Evolutionary conservation across 352 stramenopile species (phyloP), one percentile per base, ranked within the genome.

Genomic region (Albugo laibachii): DNA sequence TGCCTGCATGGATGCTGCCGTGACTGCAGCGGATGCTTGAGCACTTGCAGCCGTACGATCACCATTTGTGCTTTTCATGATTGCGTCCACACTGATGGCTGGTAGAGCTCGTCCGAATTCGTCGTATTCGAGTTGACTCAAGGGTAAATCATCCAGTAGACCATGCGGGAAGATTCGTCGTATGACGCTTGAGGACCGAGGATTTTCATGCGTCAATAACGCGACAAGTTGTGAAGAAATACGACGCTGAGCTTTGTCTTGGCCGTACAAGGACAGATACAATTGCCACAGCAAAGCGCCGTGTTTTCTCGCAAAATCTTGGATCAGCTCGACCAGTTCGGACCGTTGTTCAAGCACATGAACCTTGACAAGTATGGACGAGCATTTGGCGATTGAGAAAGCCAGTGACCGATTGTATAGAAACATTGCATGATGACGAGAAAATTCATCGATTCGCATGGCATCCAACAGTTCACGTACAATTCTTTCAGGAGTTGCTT

Each of bases 361-460:
- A 6, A 83, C 72, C 53, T 92, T 92, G 13, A 88, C 78, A 48
- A 92, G 57, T 47, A 88, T 83, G 8, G 78, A 87, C 16, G 78
- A 87, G 41, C 70, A 85, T 48, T 92, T 92, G 6, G 78, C 67
- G 13, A 87, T 75, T 24, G 72, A 82, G 52, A 92, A 88, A 48
- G 71, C 85, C 47, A 92, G 44, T 45, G 73, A 87, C n/a, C 78
- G 69, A 21, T 86, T 92, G 52, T 80, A 84, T 21, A 87, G 49
- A 52, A 92, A 92, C 14, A 92, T 50, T 27, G 75, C 75, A 52
- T 92, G 68, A 44, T 92, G 78, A 5, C 74, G 72, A 61, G 76
- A 83, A 55, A 92, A 92, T 27, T 87, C 75, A 43, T 87, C 75
- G 39, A 92, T 70, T 21, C 67, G 72, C 78, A 92, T 92, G 12